Conservation (phyloP, 2,329 filamentous ascomycete genomes). For the Grosmannia serpens region DNA sequence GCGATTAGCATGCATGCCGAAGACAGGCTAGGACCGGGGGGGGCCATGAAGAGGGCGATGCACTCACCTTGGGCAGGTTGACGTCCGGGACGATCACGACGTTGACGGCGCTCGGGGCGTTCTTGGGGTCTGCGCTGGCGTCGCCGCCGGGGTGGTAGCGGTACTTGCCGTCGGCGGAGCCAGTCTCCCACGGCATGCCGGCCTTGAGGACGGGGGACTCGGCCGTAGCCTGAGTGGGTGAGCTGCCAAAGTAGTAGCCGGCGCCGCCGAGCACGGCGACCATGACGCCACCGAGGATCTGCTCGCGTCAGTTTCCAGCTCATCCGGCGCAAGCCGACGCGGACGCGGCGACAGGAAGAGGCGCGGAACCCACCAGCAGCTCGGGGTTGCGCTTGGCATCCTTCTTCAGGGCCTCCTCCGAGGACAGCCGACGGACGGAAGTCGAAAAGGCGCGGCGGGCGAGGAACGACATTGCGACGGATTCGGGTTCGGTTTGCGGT, state of each 20-base stretch:
- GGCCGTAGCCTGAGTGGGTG: constrained; percentile 74
- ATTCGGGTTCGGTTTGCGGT: constrained; percentile 12
- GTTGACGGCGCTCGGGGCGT: constrained; percentile 92
- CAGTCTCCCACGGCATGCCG: constrained; percentile 87
- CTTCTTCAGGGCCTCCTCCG: constrained; percentile 38
- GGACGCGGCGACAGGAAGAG: background rate
- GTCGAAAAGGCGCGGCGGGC: constrained; percentile 38
- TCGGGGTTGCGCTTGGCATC: constrained; percentile 46
- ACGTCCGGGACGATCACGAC: constrained; percentile 89
- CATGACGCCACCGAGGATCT: constrained; percentile 92
- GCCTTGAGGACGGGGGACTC: constrained; percentile 63
- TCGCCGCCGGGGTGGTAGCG: constrained; percentile 82
- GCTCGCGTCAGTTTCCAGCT: constrained; percentile 3
- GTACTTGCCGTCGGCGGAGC: constrained; percentile 53
- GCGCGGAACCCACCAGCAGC: constrained; percentile 27
- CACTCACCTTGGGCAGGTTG: constrained; percentile 68
- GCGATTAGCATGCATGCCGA: background rate
- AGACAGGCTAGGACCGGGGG: background rate
- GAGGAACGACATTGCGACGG: constrained; percentile 39
- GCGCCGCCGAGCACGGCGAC: constrained; percentile 75
- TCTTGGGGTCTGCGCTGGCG: constrained; percentile 59
- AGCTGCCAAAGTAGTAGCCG: constrained; percentile 80
- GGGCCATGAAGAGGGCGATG: background rate
- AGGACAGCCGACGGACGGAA: constrained; percentile 9
- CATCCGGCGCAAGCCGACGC: background rate